Evolutionary conservation across 257 asterid species (phyloP).

Genomic region (Solanum clarkiae): DNA sequence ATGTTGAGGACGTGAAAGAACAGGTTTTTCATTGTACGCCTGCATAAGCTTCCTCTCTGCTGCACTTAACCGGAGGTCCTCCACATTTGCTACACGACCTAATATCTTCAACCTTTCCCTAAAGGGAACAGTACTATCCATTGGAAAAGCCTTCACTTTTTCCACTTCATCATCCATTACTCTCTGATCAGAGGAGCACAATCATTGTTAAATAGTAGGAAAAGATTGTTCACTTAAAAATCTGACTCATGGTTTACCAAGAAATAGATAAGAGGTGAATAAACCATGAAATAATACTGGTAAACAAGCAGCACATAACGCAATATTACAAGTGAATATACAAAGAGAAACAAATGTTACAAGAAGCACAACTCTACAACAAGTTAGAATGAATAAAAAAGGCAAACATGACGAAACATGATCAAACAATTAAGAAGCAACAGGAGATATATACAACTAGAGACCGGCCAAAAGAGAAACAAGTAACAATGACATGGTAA

Average conservation of each 20-base stretch:
- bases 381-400: background rate
- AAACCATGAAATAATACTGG: background rate
- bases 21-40: conserved; percentile 90
- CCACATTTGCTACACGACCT: conserved; percentile 84
- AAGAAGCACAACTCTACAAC: background rate
- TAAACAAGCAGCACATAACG: background rate
- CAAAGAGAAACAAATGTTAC: background rate
- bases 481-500: background rate
- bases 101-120: conserved; percentile 37
- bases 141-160: conserved; percentile 67
- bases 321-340: background rate
- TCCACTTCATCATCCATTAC: conserved; percentile 68
- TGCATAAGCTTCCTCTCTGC: conserved; percentile 94
- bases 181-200: conserved; percentile 23
- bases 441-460: background rate
- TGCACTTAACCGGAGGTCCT: conserved; percentile 72
- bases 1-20: conserved; percentile 97
- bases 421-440: background rate
- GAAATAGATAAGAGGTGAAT: background rate
- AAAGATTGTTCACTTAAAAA: background rate
- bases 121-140: background rate
- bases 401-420: background rate
- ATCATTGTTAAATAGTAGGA: background rate
- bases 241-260: background rate
- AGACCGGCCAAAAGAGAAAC: background rate